phyloP scores from a whole-genome alignment of 805 yeast species.

The Kazachstania kunashirensis region DNA sequence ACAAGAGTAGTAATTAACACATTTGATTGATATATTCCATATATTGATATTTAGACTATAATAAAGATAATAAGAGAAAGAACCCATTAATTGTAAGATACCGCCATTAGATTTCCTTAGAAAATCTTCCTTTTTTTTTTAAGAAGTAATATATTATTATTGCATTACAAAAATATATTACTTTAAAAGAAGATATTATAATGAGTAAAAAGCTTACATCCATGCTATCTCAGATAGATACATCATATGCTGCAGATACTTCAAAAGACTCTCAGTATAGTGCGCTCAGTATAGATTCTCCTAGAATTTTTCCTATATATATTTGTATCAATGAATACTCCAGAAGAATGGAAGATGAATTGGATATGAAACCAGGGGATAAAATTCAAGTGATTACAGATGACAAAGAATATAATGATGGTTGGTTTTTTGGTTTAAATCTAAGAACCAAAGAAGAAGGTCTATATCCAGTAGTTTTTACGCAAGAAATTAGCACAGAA shows the following conservation, averaged over 20 bases:
- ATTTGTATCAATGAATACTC: slow-evolving; percentile 78
- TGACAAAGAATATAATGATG: slow-evolving; percentile 88
- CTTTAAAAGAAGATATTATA: neutral
- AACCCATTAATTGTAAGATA: too few species aligned
- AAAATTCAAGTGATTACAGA: slow-evolving; percentile 81
- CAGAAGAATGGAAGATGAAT: slow-evolving; percentile 84
- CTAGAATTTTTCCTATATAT: slow-evolving; percentile 24
- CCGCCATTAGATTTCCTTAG: too few species aligned
- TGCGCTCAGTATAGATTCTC: slow-evolving; percentile 1
- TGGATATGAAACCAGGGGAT: slow-evolving; percentile 73
- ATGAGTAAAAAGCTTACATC: slow-evolving; percentile 8
- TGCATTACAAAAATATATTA: too few species aligned
- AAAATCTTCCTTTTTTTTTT: too few species aligned
- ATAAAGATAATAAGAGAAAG: too few species aligned
- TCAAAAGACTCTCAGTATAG: slow-evolving; percentile 4
- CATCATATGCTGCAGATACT: neutral
- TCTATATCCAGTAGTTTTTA: slow-evolving; percentile 82
- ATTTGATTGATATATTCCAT: too few species aligned
- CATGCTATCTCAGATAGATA: slow-evolving; percentile 8
- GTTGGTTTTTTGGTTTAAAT: slow-evolving; percentile 93
- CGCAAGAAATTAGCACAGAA: slow-evolving; percentile 40
- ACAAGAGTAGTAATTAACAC: too few species aligned
- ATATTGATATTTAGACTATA: too few species aligned
- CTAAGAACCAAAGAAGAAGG: slow-evolving; percentile 68
- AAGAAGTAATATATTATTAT: too few species aligned